A percentile compares a stretch with the other conserved stretches of the same genome.
These are phyloP conservation scores for Diutina siamensis DNA, from an alignment of 1,139 yeast genomes.

Conservation along the genomic window DNA sequence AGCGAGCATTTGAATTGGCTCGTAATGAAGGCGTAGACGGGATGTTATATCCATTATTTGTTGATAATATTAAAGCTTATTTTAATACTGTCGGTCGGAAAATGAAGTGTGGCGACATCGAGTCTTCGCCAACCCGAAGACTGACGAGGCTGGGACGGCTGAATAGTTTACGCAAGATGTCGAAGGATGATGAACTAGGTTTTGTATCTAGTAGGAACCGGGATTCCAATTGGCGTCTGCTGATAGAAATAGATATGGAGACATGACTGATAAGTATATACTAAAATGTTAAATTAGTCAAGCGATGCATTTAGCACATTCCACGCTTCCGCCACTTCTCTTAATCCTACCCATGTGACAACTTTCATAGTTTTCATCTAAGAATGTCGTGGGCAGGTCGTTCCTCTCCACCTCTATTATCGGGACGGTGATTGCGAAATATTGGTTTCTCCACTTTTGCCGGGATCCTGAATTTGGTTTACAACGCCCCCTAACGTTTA, in stretches of 20 bases:
- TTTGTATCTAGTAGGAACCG: background rate
- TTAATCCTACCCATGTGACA: too few species aligned
- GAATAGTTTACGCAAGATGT: background rate
- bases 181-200: background rate
- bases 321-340: too few species aligned
- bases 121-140: background rate
- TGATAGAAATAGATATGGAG: background rate
- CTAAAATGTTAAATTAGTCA: background rate
- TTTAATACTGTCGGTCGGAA: background rate
- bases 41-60: constrained; percentile 34
- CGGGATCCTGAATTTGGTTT: too few species aligned
- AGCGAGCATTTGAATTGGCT: constrained; percentile 40
- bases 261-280: background rate
- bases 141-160: background rate
- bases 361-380: too few species aligned
- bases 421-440: too few species aligned
- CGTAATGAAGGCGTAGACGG: constrained; percentile 32
- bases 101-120: background rate
- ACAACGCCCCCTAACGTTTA: too few species aligned
- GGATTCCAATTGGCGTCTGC: background rate
- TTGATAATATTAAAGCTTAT: constrained; percentile 21
- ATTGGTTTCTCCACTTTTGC: too few species aligned
- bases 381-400: too few species aligned
- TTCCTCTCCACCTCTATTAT: too few species aligned
- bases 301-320: too few species aligned